Evolutionary conservation across 2,329 filamentous ascomycete species (phyloP).

Genomic region (Diaporthe longicolla): DNA sequence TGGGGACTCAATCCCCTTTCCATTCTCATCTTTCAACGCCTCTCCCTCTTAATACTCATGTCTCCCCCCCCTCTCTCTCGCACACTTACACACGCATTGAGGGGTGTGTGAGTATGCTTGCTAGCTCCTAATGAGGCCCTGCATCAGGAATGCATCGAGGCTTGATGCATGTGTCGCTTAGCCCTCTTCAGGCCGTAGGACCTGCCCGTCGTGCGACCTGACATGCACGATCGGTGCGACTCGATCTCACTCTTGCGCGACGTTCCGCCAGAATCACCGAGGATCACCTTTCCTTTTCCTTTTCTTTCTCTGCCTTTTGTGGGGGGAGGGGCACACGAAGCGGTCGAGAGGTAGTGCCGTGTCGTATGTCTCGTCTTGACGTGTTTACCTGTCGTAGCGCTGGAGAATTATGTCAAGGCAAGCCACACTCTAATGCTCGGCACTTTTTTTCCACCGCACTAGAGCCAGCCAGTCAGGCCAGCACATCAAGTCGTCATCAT

Average conservation of each 20-base stretch:
- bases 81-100: too few species aligned
- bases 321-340: neutral
- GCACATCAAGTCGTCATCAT: slow-evolving; percentile 12
- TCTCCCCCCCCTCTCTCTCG: neutral
- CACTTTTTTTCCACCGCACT: neutral
- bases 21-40: too few species aligned
- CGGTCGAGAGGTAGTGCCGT: slow-evolving; percentile 9
- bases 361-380: slow-evolving; percentile 19
- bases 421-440: slow-evolving; percentile 35
- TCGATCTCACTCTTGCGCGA: slow-evolving; percentile 46
- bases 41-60: too few species aligned
- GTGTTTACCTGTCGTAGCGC: slow-evolving; percentile 16
- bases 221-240: slow-evolving; percentile 46
- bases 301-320: neutral
- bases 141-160: slow-evolving; percentile 22
- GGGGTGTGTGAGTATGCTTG: neutral
- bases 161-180: slow-evolving; percentile 30
- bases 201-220: slow-evolving; percentile 33
- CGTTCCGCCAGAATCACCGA: slow-evolving; percentile 13
- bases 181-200: slow-evolving; percentile 38
- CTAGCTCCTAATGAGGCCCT: neutral
- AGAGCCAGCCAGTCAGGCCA: slow-evolving; percentile 9
- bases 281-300: neutral
- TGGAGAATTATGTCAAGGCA: slow-evolving; percentile 40
- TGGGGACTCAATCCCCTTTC: neutral